Percentiles rank a stretch among this genome's conserved stretches.
phyloP scores from a whole-genome alignment of 441 rosid genomes.

The Euphorbia neoarborescens region DNA sequence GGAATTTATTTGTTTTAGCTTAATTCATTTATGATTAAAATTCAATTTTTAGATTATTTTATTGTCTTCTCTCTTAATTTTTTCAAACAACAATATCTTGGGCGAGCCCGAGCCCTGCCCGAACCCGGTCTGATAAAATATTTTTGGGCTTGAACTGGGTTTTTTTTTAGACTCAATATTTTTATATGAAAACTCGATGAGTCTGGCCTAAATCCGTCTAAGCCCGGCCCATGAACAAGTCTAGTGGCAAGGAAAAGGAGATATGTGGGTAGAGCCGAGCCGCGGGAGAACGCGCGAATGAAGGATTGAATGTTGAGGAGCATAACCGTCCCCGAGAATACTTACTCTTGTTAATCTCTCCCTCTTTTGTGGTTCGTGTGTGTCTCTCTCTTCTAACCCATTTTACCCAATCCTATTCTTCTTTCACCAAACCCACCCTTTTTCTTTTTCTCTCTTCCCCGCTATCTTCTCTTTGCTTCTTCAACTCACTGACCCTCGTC shows the following conservation, averaged over 20 bases:
- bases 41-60: too few species aligned
- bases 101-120: too few species aligned
- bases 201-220: too few species aligned
- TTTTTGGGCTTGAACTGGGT: too few species aligned
- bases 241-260: neutral
- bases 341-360: slow-evolving; percentile 22
- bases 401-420: slow-evolving; percentile 16
- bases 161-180: too few species aligned
- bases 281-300: slow-evolving; percentile 35
- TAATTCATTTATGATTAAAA: too few species aligned
- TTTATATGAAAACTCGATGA: too few species aligned
- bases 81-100: too few species aligned
- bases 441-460: neutral
- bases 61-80: too few species aligned
- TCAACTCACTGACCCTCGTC: slow-evolving; percentile 4
- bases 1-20: too few species aligned
- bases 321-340: slow-evolving; percentile 38
- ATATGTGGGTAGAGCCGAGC: slow-evolving; percentile 20
- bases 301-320: slow-evolving; percentile 24
- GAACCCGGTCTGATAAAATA: too few species aligned
- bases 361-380: slow-evolving; percentile 2
- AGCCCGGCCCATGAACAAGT: too few species aligned
- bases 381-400: neutral
- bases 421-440: neutral
- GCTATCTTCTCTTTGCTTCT: slow-evolving; percentile 16